These are phyloP conservation scores for Citrus unshiu DNA, from an alignment of 345 rosid genomes.

Conservation along the genomic window DNA sequence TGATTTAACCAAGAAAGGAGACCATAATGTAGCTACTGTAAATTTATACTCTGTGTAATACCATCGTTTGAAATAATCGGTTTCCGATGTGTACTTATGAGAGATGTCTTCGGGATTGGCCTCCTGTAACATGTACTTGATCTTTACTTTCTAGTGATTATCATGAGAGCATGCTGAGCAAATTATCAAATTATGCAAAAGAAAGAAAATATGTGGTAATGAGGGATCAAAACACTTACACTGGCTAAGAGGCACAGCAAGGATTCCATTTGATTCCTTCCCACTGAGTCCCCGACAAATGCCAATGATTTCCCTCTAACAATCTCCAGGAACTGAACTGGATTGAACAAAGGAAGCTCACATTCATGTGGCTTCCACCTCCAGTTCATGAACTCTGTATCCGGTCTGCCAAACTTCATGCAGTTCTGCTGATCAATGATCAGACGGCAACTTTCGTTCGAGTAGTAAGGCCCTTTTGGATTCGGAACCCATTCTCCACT, in stretches of 20 bases:
- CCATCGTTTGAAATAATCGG: slow-evolving; percentile 27
- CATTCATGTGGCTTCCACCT: slow-evolving; percentile 50
- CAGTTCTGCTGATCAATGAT: slow-evolving; percentile 45
- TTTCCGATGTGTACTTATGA: slow-evolving; percentile 9
- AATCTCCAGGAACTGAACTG: slow-evolving; percentile 31
- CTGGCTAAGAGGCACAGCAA: slow-evolving; percentile 33
- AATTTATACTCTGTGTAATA: slow-evolving; percentile 27
- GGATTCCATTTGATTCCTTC: slow-evolving; percentile 50
- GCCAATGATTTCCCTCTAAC: slow-evolving; percentile 41
- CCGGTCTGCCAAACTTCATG: slow-evolving; percentile 46
- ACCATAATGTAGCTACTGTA: slow-evolving; percentile 46
- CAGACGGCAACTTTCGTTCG: slow-evolving; percentile 29
- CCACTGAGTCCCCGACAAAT: slow-evolving; percentile 51
- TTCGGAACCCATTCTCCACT: slow-evolving; percentile 35
- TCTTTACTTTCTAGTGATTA: neutral
- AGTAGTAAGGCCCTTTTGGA: slow-evolving; percentile 28
- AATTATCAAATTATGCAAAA: neutral
- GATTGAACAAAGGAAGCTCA: slow-evolving; percentile 28
- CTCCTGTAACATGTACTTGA: slow-evolving; percentile 30
- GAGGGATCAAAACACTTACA: slow-evolving; percentile 18
- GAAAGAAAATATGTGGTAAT: neutral
- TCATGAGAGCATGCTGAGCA: neutral
- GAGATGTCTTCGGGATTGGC: slow-evolving; percentile 30
- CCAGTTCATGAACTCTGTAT: slow-evolving; percentile 45
- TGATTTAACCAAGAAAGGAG: slow-evolving; percentile 51